A percentile compares a stretch with the other conserved stretches of the same genome.
These are phyloP conservation scores for Gloeopeniophorella convolvens DNA, from an alignment of 768 basidiomycete species.

Conservation along the genomic window DNA sequence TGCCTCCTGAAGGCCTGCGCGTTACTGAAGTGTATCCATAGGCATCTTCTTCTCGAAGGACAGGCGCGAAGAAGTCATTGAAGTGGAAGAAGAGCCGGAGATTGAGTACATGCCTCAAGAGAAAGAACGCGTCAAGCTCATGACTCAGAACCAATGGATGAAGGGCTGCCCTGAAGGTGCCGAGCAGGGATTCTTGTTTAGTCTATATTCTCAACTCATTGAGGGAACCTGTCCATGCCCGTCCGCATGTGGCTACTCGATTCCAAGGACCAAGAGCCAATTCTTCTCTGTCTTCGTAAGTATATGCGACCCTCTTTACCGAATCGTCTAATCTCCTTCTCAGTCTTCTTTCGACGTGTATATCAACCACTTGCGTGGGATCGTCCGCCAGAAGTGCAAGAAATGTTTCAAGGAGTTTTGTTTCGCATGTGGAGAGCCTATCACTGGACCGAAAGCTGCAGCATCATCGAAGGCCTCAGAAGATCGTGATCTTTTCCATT, in stretches of 20 bases:
- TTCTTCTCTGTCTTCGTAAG: constrained; percentile 83
- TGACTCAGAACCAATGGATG: constrained; percentile 95
- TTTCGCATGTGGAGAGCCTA: constrained; percentile 43
- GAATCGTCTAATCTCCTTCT: constrained; percentile 5
- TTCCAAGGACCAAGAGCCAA: constrained; percentile 60
- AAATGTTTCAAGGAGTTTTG: constrained; percentile 32
- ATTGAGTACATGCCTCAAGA: constrained; percentile 35
- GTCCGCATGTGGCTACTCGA: constrained; percentile 58
- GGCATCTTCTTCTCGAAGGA: constrained; percentile 96
- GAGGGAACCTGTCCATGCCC: constrained; percentile 64
- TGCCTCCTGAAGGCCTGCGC: background rate
- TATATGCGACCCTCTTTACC: constrained; percentile 22
- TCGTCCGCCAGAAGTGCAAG: constrained; percentile 53
- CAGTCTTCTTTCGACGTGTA: constrained; percentile 73
- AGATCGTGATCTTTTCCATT: constrained; percentile 74
- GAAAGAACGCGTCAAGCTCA: constrained; percentile 49
- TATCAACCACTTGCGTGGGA: constrained; percentile 51
- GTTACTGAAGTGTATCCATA: constrained; percentile 26
- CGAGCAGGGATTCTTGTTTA: constrained; percentile 85
- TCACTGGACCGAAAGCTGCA: constrained; percentile 23
- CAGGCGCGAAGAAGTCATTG: constrained; percentile 84
- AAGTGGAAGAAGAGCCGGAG: constrained; percentile 78
- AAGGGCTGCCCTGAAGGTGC: constrained; percentile 92
- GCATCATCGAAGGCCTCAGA: constrained; percentile 29
- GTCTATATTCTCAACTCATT: constrained; percentile 69